Percentiles rank a stretch among this genome's conserved stretches.
Evolutionary conservation across 2,329 filamentous ascomycete genomes (phyloP).

Genomic region (Nemania bipapillata): DNA sequence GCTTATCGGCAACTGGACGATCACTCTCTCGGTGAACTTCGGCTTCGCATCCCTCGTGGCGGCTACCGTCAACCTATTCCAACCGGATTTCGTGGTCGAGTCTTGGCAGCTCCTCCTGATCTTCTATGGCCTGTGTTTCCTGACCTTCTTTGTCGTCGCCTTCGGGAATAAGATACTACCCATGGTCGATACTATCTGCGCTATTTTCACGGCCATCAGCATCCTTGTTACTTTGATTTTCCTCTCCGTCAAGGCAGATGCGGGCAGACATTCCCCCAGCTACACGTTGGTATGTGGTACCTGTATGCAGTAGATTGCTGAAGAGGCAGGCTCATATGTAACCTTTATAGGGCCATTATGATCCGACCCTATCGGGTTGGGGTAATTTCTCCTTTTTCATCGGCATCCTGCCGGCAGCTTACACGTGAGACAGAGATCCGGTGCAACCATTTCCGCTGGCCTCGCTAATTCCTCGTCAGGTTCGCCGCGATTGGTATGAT

Average conservation of each 20-base stretch:
- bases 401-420: conserved; percentile 68
- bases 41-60: conserved; percentile 66
- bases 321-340: neutral
- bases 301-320: neutral
- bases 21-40: conserved; percentile 65
- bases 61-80: conserved; percentile 64
- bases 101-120: conserved; percentile 70
- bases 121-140: conserved; percentile 68
- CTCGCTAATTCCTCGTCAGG: conserved; percentile 38
- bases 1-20: conserved; percentile 64
- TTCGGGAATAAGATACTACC: conserved; percentile 69
- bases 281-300: conserved; percentile 58
- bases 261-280: conserved; percentile 62
- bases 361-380: conserved; percentile 67
- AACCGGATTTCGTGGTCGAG: conserved; percentile 62
- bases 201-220: conserved; percentile 64
- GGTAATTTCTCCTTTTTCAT: conserved; percentile 71
- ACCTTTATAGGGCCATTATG: conserved; percentile 60
- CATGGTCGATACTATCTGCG: conserved; percentile 68
- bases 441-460: neutral
- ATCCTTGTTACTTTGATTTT: conserved; percentile 68
- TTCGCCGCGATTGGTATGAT: conserved; percentile 72
- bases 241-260: conserved; percentile 64
- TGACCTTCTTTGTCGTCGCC: conserved; percentile 65
- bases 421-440: conserved; percentile 53